Percentiles rank a stretch among this genome's conserved stretches.
Conservation (phyloP, 139 green algal species). For the Pseudopediastrum boryanum region DNA sequence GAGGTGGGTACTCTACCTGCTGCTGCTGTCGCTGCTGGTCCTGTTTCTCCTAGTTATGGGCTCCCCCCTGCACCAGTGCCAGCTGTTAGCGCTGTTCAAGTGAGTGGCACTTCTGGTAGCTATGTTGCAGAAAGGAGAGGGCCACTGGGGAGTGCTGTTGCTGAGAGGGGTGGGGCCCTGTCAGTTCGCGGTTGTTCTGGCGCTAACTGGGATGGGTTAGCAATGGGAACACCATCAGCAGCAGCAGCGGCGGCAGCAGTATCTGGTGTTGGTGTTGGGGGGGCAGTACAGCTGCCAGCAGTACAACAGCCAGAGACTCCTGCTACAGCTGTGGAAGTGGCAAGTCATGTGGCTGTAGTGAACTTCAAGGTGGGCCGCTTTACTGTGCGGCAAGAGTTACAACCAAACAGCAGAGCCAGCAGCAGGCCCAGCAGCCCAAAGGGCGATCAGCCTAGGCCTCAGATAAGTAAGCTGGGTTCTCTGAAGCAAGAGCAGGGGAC, state of each 20-base stretch:
- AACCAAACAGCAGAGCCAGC: conserved; percentile 1
- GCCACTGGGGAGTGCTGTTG: too few species aligned
- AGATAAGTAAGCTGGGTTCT: conserved; percentile 12
- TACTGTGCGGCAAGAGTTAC: conserved; percentile 13
- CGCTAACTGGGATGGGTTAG: neutral
- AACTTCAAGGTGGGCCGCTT: conserved; percentile 23
- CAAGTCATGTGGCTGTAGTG: neutral
- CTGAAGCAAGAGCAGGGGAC: neutral
- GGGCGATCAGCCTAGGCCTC: neutral
- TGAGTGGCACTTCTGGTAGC: too few species aligned
- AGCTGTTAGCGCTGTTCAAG: too few species aligned
- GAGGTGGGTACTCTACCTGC: too few species aligned
- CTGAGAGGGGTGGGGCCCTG: too few species aligned
- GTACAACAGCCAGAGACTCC: neutral
- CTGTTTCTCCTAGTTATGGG: too few species aligned
- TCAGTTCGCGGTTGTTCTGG: neutral
- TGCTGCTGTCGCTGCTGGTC: too few species aligned
- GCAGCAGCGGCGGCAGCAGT: too few species aligned
- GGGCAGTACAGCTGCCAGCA: neutral
- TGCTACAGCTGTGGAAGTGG: neutral
- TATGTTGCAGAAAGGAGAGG: too few species aligned
- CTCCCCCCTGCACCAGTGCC: too few species aligned
- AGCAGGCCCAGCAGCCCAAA: conserved; percentile 19
- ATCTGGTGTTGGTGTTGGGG: too few species aligned
- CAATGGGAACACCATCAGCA: neutral